Percentiles rank a stretch among this genome's conserved stretches.
phyloP scores from a whole-genome alignment of 331 rosid genomes.

The Cucumis variabilis region DNA sequence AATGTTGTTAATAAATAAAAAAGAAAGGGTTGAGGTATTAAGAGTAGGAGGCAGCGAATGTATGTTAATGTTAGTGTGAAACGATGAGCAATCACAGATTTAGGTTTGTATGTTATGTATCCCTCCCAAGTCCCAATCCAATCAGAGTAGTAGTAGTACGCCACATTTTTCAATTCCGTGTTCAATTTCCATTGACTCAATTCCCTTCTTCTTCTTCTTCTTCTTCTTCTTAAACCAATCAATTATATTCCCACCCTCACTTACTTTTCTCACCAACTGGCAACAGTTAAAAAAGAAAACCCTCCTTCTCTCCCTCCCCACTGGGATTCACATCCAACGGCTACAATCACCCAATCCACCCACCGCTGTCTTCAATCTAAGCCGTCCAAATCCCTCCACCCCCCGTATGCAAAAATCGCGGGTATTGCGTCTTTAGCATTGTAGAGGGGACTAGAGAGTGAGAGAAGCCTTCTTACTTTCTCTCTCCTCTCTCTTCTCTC shows the following conservation, averaged over 20 bases:
- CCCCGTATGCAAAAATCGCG: slow-evolving; percentile 21
- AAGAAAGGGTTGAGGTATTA: too few relatives aligned
- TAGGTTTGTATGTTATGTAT: background rate
- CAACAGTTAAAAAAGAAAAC: background rate
- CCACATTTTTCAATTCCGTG: background rate
- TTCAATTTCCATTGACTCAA: background rate
- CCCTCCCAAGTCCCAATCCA: background rate
- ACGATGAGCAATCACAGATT: background rate
- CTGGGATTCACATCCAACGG: slow-evolving; percentile 8
- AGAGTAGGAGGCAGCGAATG: too few relatives aligned
- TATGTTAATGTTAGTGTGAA: background rate
- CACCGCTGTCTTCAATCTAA: background rate
- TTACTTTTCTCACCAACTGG: slow-evolving; percentile 22
- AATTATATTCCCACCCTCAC: slow-evolving; percentile 16
- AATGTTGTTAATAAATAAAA: too few relatives aligned
- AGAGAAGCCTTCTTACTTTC: background rate
- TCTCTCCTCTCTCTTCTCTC: slow-evolving; percentile 20
- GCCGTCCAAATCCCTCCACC: background rate
- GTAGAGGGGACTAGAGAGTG: slow-evolving; percentile 9
- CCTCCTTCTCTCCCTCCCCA: background rate
- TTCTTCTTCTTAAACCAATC: background rate
- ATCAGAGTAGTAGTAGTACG: background rate
- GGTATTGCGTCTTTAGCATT: background rate
- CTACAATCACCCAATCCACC: background rate
- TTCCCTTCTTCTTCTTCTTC: background rate